Conservation (phyloP, 176 grass and related monocot species). For the Oryza punctata region DNA sequence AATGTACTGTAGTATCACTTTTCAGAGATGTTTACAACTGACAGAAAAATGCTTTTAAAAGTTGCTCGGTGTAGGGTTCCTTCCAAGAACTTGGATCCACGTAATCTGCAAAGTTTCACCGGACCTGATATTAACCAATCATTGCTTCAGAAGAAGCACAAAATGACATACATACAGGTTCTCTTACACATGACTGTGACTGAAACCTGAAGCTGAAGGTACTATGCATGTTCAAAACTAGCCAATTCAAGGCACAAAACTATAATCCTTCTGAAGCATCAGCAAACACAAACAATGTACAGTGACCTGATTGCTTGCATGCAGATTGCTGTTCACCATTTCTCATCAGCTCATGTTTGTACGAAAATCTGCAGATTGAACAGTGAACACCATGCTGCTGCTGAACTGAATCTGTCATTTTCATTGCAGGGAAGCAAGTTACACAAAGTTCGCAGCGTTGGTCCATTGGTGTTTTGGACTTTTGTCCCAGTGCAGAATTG, state of each 20-base stretch:
- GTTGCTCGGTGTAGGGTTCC: neutral
- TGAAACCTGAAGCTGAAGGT: conserved; percentile 21
- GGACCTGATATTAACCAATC: conserved; percentile 22
- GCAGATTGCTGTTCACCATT: neutral
- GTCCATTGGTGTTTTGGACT: conserved; percentile 26
- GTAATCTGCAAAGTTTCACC: conserved; percentile 10
- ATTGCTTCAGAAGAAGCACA: neutral
- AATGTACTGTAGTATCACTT: conserved; percentile 5
- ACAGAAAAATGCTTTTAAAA: conserved; percentile 2
- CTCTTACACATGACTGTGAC: conserved; percentile 22
- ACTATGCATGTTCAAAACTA: conserved; percentile 27
- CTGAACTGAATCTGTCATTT: conserved; percentile 33
- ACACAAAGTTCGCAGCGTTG: conserved; percentile 25
- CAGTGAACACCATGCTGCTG: conserved; percentile 1
- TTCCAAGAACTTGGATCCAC: conserved; percentile 34
- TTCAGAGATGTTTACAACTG: conserved; percentile 34
- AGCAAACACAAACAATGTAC: neutral
- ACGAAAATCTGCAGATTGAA: neutral
- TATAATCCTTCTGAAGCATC: neutral
- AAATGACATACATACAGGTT: conserved; percentile 2
- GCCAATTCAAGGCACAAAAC: neutral
- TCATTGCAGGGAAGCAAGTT: conserved; percentile 43
- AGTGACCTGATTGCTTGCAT: conserved; percentile 14
- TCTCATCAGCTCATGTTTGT: neutral
- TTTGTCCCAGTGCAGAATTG: conserved; percentile 32